Base-by-base conservation (phyloP, 306 rosid species). In the Prosopis cineraria region DNA sequence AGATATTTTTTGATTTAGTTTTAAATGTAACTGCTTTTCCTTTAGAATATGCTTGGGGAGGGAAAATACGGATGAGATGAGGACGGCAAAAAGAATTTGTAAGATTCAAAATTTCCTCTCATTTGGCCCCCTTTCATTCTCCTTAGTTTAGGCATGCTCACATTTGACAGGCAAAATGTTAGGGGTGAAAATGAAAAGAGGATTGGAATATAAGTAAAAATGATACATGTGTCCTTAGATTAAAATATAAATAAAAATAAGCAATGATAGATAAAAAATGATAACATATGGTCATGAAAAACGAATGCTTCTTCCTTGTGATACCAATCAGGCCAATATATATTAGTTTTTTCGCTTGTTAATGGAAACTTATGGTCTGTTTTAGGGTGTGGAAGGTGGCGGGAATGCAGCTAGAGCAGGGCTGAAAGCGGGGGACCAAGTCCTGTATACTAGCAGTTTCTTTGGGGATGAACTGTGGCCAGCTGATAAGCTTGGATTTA, bases 381-480 rank as follows among this genome's bases (percentile, higher is more conserved):
- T 81, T 50, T 81, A 95, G 99, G 99, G 90, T 17, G 94, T 95
- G 44, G 98, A 95, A 0, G 96, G 93, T 59, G 98, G 99, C 71
- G 99, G 99, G 29, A 95, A 95, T 87, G 99, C 99, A 41, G 97
- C 99, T 55, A 91, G 43, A 88, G 90, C 99, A 78, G 99, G 99
- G 78, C 81, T 95, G 17, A 93, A 93, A 79, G 24, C 86, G 60
- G 99, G 98, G 60, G 99, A 95, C 43, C 99, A 95, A 75, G 99
- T 95, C 5, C 82, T 95, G 13, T 95, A 95, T 76, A 95, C 98
- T 7, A 95, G 99, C 86, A 93, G 99, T 84, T 93, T 95, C 91
- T 95, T 95, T 77, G 99, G 99, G 39, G 99, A 95, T 87, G 99
- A 95, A 80, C 84, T 95, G 52, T 95, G 99, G 99, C 99, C 99